These are phyloP conservation scores for Colletotrichum musae DNA, from an alignment of 2,329 filamentous ascomycete genomes.

Conservation along the genomic window DNA sequence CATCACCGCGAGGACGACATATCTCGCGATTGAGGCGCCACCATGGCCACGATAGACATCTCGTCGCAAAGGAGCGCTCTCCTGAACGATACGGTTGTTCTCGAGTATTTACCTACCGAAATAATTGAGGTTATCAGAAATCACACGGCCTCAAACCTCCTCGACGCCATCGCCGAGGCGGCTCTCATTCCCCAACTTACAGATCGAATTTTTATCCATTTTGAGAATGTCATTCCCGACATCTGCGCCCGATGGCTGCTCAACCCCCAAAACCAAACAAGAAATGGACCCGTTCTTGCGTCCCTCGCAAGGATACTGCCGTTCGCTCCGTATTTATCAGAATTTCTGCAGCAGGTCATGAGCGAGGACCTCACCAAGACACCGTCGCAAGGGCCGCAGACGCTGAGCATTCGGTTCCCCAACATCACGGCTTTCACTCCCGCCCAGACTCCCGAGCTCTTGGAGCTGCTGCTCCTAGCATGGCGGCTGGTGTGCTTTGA, in stretches of 20 bases:
- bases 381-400: slow-evolving; percentile 23
- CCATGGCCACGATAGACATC: slow-evolving; percentile 71
- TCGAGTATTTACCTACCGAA: slow-evolving; percentile 77
- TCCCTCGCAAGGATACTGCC: slow-evolving; percentile 86
- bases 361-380: slow-evolving; percentile 43
- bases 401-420: slow-evolving; percentile 35
- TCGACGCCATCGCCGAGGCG: slow-evolving; percentile 78
- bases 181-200: slow-evolving; percentile 80
- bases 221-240: slow-evolving; percentile 84
- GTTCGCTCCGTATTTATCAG: slow-evolving; percentile 83
- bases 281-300: slow-evolving; percentile 68
- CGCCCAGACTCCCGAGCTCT: slow-evolving; percentile 44
- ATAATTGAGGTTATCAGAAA: slow-evolving; percentile 77
- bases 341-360: slow-evolving; percentile 72
- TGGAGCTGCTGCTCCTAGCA: slow-evolving; percentile 72
- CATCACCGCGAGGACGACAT: slow-evolving; percentile 35
- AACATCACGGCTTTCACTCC: slow-evolving; percentile 25
- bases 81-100: slow-evolving; percentile 66
- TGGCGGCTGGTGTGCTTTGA: slow-evolving; percentile 88
- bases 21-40: slow-evolving; percentile 42
- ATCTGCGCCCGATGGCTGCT: slow-evolving; percentile 85
- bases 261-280: slow-evolving; percentile 55
- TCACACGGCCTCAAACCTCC: slow-evolving; percentile 74
- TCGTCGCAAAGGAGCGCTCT: slow-evolving; percentile 69
- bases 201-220: slow-evolving; percentile 80